These are phyloP conservation scores for Dendrobium officinale DNA, from an alignment of 106 monocot genomes.

Conservation along the genomic window DNA sequence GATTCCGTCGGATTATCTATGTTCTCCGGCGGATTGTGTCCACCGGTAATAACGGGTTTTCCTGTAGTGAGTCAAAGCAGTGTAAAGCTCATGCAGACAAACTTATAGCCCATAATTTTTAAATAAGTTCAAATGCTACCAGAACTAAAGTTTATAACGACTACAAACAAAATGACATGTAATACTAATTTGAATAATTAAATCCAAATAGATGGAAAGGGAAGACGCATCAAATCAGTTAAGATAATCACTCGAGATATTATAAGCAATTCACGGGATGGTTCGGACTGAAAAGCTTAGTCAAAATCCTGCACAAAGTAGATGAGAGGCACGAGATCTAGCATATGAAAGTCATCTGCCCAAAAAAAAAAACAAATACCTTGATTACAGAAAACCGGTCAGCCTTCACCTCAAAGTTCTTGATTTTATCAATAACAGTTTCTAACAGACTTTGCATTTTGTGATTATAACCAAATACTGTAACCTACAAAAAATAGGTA, in stretches of 20 bases:
- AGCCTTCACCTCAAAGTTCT: constrained; percentile 62
- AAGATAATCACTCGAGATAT: background rate
- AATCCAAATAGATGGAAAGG: background rate
- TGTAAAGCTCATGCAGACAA: too few relatives aligned
- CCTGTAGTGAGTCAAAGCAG: too few relatives aligned
- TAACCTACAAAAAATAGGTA: constrained; percentile 31
- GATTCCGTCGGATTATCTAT: too few relatives aligned
- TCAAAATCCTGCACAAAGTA: background rate
- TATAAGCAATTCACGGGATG: background rate
- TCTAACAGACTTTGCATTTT: constrained; percentile 81
- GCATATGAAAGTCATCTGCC: background rate
- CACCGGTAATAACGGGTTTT: too few relatives aligned
- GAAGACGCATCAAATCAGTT: background rate
- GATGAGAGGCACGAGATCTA: background rate
- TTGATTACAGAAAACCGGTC: constrained; percentile 89
- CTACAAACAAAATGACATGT: background rate
- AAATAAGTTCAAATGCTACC: too few relatives aligned
- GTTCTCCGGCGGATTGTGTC: too few relatives aligned
- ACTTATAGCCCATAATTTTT: too few relatives aligned
- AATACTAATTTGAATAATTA: background rate
- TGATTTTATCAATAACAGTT: constrained; percentile 57
- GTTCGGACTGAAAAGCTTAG: background rate
- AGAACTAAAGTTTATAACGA: background rate
- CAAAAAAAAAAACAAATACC: constrained; percentile 36
- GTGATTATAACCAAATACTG: constrained; percentile 74